Conservation (phyloP, 2,329 filamentous ascomycete genomes). For the Graphium sp. region DNA sequence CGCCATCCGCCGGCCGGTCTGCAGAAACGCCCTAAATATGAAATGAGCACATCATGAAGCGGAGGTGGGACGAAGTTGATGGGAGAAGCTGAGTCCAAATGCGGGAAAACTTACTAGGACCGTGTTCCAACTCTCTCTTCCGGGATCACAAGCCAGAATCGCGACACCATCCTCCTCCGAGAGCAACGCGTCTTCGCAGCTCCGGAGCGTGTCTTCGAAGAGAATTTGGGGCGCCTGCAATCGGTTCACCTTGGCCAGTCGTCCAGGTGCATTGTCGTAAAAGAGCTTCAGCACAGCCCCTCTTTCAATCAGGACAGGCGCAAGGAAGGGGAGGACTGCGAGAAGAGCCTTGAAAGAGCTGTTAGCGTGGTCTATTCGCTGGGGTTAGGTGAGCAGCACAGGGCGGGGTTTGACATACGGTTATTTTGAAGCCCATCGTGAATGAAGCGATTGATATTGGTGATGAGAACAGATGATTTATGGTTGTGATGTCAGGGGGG, state of each 20-base stretch:
- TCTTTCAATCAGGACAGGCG: too few relatives aligned
- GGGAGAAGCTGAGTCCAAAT: too few relatives aligned
- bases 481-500: too few relatives aligned
- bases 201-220: conserved; percentile 18
- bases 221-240: conserved; percentile 10
- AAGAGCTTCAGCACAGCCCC: too few relatives aligned
- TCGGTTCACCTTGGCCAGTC: not conserved
- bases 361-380: too few relatives aligned
- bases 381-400: too few relatives aligned
- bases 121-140: conserved; percentile 21
- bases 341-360: too few relatives aligned
- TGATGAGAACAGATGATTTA: too few relatives aligned
- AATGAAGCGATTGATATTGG: too few relatives aligned
- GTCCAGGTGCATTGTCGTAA: not conserved
- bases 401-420: too few relatives aligned
- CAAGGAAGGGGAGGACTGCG: too few relatives aligned
- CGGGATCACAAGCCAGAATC: conserved; percentile 19
- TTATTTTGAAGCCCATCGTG: too few relatives aligned
- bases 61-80: not conserved
- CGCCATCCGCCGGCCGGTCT: not conserved
- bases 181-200: conserved; percentile 20
- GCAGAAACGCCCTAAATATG: conserved; percentile 10
- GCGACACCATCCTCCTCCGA: conserved; percentile 17
- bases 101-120: conserved; percentile 24
- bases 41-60: not conserved